These are phyloP conservation scores for Entomortierella parvispora DNA, from an alignment of 192 early-diverging fungal genomes.

Conservation along the genomic window DNA sequence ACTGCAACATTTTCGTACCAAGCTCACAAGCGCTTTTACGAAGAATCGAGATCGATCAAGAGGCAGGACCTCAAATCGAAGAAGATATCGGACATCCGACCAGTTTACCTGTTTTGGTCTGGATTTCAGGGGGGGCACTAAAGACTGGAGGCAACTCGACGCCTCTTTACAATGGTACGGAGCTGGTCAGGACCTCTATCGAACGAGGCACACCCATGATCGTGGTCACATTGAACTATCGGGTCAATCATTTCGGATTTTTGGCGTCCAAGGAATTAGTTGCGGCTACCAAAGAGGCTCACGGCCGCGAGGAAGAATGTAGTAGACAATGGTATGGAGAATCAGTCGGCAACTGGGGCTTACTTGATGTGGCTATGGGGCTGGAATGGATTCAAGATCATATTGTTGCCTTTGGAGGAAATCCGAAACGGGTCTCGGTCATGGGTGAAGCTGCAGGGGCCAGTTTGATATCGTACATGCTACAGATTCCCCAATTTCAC, in stretches of 20 bases:
- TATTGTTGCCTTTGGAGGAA: conserved; percentile 64
- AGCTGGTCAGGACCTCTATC: conserved; percentile 24
- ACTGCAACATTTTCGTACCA: conserved; percentile 59
- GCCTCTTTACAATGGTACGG: conserved; percentile 23
- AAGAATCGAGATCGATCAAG: no score
- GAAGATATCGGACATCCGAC: background rate
- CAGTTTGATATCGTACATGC: conserved; percentile 44
- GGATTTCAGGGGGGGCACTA: conserved; percentile 40
- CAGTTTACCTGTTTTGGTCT: conserved; percentile 37
- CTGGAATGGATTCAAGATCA: conserved; percentile 67
- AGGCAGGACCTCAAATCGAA: background rate
- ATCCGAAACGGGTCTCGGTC: conserved; percentile 59
- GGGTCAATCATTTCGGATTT: conserved; percentile 52
- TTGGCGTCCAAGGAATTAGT: conserved; percentile 37
- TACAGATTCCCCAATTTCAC: conserved; percentile 33
- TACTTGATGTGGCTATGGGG: conserved; percentile 65
- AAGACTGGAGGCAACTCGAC: conserved; percentile 37
- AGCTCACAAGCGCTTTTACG: no score
- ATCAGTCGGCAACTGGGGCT: conserved; percentile 57
- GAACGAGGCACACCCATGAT: conserved; percentile 27
- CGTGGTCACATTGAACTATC: conserved; percentile 48
- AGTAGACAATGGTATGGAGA: conserved; percentile 13
- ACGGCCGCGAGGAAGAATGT: conserved; percentile 5
- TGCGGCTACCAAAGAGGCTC: conserved; percentile 7
- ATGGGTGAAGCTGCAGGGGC: conserved; percentile 67